A percentile compares a stretch with the other conserved stretches of the same genome.
Evolutionary conservation across 1,139 yeast genomes (phyloP).

Genomic region (Petasospora rhodanensis): DNA sequence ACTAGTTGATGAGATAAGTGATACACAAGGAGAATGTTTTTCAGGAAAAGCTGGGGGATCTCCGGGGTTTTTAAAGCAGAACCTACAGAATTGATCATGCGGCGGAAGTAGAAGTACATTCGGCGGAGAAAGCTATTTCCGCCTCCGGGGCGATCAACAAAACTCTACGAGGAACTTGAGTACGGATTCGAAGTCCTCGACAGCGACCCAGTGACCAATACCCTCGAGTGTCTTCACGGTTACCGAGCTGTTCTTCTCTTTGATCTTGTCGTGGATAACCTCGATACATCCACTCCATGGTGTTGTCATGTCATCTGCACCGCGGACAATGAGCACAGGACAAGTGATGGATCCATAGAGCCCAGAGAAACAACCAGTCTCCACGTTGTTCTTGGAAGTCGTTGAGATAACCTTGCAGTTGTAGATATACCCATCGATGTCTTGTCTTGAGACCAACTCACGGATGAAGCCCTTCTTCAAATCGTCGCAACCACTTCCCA

Average conservation of each 20-base stretch:
- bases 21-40: too few species aligned
- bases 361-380: background rate
- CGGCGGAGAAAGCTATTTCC: too few species aligned
- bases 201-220: constrained; percentile 9
- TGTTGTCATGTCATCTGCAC: constrained; percentile 6
- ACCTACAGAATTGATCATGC: background rate
- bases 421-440: constrained; percentile 3
- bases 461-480: constrained; percentile 4
- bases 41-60: too few species aligned
- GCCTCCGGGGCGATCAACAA: background rate
- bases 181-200: constrained; percentile 2
- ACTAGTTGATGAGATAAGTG: too few species aligned
- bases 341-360: constrained; percentile 1
- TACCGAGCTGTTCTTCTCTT: background rate
- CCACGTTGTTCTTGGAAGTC: background rate
- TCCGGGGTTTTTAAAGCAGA: too few species aligned
- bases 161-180: background rate
- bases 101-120: background rate
- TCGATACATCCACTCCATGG: constrained; percentile 6
- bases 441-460: constrained; percentile 5
- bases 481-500: constrained; percentile 1
- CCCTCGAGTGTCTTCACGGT: background rate
- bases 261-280: background rate
- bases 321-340: constrained; percentile 4
- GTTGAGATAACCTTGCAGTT: constrained; percentile 4